These are phyloP conservation scores for Mycena pura DNA, from an alignment of 768 basidiomycete genomes.

Conservation along the genomic window DNA sequence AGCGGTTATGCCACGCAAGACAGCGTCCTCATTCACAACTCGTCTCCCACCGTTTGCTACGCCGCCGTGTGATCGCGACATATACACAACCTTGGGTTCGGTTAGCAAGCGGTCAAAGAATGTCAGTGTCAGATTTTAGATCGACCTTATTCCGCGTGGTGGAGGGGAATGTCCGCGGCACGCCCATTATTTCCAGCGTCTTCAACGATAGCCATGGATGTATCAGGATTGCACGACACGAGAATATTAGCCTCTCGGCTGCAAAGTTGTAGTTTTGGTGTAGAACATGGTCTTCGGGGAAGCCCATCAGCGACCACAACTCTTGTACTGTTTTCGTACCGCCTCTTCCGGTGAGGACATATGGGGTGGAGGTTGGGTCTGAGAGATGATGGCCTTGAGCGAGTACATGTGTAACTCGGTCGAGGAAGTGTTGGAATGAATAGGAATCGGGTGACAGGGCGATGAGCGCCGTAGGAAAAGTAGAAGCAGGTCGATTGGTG, in stretches of 20 bases:
- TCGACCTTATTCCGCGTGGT: conserved; percentile 16
- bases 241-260: conserved; percentile 8
- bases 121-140: not conserved
- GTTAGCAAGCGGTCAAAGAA: not conserved
- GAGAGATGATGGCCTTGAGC: conserved; percentile 17
- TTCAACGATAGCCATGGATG: conserved; percentile 25
- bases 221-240: conserved; percentile 18
- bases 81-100: conserved; percentile 14
- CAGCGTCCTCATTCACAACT: conserved; percentile 15
- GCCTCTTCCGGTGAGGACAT: not conserved
- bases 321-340: conserved; percentile 3
- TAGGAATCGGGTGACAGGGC: conserved; percentile 16
- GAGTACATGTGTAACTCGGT: conserved; percentile 22
- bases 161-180: not conserved
- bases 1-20: not conserved
- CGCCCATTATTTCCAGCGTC: conserved; percentile 7
- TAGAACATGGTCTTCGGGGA: conserved; percentile 2
- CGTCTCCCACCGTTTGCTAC: conserved; percentile 6
- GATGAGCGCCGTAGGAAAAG: conserved; percentile 1
- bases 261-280: not conserved
- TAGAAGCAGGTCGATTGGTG: too few species aligned
- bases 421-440: conserved; percentile 26
- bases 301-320: conserved; percentile 17
- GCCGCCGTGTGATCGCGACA: conserved; percentile 25
- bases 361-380: not conserved